A percentile compares a stretch with the other conserved stretches of the same genome.
Evolutionary conservation across 1,284 basidiomycete species (phyloP).

Genomic region (Pseudozyma sp.): DNA sequence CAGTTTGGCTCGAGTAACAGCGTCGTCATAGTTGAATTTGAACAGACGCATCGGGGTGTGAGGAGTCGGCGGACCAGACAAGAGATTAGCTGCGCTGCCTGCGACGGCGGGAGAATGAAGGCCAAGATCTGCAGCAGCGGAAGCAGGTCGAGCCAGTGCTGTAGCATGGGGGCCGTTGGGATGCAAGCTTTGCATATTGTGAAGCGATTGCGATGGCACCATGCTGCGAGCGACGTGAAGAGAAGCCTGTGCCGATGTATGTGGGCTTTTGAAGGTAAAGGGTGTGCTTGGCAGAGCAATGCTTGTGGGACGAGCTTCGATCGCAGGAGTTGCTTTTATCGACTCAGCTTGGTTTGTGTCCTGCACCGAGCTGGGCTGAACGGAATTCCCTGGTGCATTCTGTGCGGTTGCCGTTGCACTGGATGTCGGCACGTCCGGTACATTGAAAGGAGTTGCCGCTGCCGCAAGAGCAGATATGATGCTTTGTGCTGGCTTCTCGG

Average conservation of each 20-base stretch:
- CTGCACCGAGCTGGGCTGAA: too few species aligned
- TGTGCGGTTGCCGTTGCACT: too few species aligned
- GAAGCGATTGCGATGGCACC: constrained; percentile 39
- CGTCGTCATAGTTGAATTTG: constrained; percentile 54
- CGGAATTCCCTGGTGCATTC: too few species aligned
- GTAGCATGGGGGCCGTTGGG: constrained; percentile 24
- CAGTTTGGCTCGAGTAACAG: constrained; percentile 47
- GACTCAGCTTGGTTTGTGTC: neutral
- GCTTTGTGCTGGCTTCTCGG: constrained; percentile 26
- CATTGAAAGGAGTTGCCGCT: constrained; percentile 10
- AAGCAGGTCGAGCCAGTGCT: constrained; percentile 35
- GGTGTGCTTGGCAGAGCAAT: constrained; percentile 27
- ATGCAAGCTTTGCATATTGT: constrained; percentile 40
- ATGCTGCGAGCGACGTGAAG: constrained; percentile 21
- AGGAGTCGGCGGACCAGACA: constrained; percentile 42
- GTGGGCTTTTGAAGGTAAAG: constrained; percentile 34
- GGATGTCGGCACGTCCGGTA: constrained; percentile 3
- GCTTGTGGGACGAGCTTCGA: neutral
- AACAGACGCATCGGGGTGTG: constrained; percentile 60
- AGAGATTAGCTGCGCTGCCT: constrained; percentile 7
- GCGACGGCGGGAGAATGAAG: constrained; percentile 13
- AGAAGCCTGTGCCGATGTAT: constrained; percentile 7
- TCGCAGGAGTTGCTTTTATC: neutral
- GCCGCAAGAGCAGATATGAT: constrained; percentile 26
- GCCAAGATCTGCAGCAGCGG: constrained; percentile 40